Percentiles rank a stretch among this genome's conserved stretches.
Conservation (phyloP, 129 eudicot genomes). For the Rutidosis leptorrhynchoides region DNA sequence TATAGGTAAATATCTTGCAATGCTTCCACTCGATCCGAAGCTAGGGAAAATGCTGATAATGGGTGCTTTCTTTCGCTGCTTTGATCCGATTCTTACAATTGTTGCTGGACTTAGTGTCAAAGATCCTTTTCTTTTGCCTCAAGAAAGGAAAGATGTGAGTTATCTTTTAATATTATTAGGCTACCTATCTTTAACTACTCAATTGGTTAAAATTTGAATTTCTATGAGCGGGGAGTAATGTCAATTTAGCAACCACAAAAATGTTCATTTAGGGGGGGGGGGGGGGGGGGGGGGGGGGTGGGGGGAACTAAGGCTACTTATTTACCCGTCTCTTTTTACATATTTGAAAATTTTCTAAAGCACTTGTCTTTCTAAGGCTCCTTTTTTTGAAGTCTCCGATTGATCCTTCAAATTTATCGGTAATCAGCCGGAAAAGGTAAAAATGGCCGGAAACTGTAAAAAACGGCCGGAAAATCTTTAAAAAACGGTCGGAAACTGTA, state of each 20-base stretch:
- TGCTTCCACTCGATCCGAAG: conserved; percentile 98
- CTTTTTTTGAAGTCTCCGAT: too few relatives aligned
- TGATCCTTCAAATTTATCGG: too few relatives aligned
- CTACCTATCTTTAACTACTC: not conserved
- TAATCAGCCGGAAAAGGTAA: too few relatives aligned
- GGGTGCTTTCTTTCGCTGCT: conserved; percentile 94
- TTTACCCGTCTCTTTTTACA: not conserved
- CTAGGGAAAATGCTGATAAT: conserved; percentile 96
- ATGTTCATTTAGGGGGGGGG: not conserved
- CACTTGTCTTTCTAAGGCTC: not conserved
- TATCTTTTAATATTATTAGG: not conserved
- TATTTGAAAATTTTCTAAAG: not conserved
- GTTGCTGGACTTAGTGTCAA: conserved; percentile 98
- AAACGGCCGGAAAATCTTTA: too few relatives aligned
- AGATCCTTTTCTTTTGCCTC: conserved; percentile 99
- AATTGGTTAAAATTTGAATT: not conserved
- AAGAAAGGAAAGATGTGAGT: conserved; percentile 92
- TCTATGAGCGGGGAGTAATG: not conserved
- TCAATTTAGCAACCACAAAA: not conserved
- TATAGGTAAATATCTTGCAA: conserved; percentile 74
- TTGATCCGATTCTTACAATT: conserved; percentile 93
- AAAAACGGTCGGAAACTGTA: too few relatives aligned
- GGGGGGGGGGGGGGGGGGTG: not conserved
- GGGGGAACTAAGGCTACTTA: not conserved
- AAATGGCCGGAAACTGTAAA: too few relatives aligned